Evolutionary conservation across 2,329 filamentous ascomycete species (phyloP).

Genomic region (Neonectria ditissima): DNA sequence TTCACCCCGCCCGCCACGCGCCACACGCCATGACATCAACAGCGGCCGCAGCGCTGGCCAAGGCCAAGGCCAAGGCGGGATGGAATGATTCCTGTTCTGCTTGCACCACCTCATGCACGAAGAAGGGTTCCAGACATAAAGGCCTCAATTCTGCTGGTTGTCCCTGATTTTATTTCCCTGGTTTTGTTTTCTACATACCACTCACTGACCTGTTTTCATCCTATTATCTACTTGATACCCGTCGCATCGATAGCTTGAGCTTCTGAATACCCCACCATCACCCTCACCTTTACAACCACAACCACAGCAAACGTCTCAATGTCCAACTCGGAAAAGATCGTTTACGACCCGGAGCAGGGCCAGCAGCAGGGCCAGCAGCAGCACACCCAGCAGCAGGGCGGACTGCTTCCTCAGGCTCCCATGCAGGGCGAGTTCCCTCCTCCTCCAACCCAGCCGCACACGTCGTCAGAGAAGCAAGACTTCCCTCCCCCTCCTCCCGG

Average conservation of each 20-base stretch:
- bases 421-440: slow-evolving; percentile 18
- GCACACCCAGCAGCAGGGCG: slow-evolving; percentile 1
- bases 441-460: slow-evolving; percentile 27
- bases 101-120: neutral
- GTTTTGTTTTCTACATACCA: neutral
- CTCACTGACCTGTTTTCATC: neutral
- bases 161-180: neutral
- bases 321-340: slow-evolving; percentile 24
- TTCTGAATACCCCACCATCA: slow-evolving; percentile 9
- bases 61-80: neutral
- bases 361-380: slow-evolving; percentile 4
- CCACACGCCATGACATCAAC: slow-evolving; percentile 44
- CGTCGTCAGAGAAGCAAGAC: slow-evolving; percentile 32
- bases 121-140: slow-evolving; percentile 3
- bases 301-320: slow-evolving; percentile 5
- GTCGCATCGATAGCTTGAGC: neutral
- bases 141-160: neutral
- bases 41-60: slow-evolving; percentile 27
- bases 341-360: slow-evolving; percentile 11
- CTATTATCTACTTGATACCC: neutral
- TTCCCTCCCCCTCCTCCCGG: slow-evolving; percentile 45
- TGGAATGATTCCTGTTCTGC: slow-evolving; percentile 30
- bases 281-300: slow-evolving; percentile 6
- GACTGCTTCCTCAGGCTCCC: slow-evolving; percentile 1
- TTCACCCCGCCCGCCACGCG: slow-evolving; percentile 19